Evolutionary conservation across 345 rosid genomes (phyloP).

Genomic region (Pugionium dolabratum): DNA sequence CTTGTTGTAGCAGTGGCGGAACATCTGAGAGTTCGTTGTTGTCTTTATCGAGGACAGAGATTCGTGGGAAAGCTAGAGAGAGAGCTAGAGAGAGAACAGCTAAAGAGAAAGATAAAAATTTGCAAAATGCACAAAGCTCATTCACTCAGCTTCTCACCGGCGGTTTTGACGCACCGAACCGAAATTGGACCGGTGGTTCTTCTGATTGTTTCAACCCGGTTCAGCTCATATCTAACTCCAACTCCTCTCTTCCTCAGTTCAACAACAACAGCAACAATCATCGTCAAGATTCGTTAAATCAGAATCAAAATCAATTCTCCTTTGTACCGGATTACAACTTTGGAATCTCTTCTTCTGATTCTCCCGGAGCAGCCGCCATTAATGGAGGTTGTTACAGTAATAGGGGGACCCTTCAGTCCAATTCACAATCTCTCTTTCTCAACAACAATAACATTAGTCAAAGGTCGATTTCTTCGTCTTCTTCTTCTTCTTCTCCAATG

Average conservation of each 20-base stretch:
- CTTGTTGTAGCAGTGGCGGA: conserved; percentile 60
- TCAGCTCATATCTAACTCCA: conserved; percentile 50
- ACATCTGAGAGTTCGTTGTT: conserved; percentile 84
- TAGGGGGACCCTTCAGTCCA: conserved; percentile 99
- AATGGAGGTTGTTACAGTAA: conserved; percentile 69
- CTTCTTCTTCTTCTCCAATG: conserved; percentile 32
- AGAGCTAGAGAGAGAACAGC: conserved; percentile 83
- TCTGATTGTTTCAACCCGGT: conserved; percentile 60
- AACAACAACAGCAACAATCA: background rate
- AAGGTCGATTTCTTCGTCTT: conserved; percentile 44
- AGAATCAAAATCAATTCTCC: conserved; percentile 47
- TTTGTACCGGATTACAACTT: conserved; percentile 79
- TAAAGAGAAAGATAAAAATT: conserved; percentile 73
- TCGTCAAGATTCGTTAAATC: conserved; percentile 40
- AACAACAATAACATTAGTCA: conserved; percentile 49
- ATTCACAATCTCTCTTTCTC: conserved; percentile 52
- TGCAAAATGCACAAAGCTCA: conserved; percentile 48
- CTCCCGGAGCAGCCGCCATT: conserved; percentile 29
- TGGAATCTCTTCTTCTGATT: conserved; percentile 62
- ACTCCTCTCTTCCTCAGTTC: conserved; percentile 19
- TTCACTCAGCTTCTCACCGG: conserved; percentile 86
- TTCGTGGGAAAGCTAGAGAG: conserved; percentile 69
- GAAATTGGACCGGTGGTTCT: conserved; percentile 46
- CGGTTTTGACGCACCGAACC: conserved; percentile 49
- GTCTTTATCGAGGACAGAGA: conserved; percentile 71